These are phyloP conservation scores for Discostella stelligera DNA, from an alignment of 352 stramenopile genomes.

Conservation along the genomic window DNA sequence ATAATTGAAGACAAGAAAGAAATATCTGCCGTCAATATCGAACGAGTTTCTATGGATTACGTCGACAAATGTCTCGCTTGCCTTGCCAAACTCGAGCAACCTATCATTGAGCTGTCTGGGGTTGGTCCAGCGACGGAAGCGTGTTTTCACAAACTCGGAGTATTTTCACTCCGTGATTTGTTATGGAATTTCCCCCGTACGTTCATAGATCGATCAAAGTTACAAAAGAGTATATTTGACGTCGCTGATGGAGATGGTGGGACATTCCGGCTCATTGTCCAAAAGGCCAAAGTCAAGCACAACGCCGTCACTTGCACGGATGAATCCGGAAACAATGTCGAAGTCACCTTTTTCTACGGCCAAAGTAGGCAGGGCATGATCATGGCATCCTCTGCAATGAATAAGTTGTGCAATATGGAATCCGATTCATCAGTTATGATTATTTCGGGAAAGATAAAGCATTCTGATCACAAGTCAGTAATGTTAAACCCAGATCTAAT, in stretches of 20 bases:
- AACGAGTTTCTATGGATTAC: slow-evolving; percentile 20
- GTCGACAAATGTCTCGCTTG: slow-evolving; percentile 24
- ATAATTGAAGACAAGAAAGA: slow-evolving; percentile 15
- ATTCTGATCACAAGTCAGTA: slow-evolving; percentile 13
- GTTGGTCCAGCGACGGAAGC: slow-evolving; percentile 35
- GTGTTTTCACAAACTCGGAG: slow-evolving; percentile 25
- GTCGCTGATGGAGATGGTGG: slow-evolving; percentile 29
- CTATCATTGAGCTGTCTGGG: slow-evolving; percentile 24
- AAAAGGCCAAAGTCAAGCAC: neutral
- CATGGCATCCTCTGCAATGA: slow-evolving; percentile 15
- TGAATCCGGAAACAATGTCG: slow-evolving; percentile 30
- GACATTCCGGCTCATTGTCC: slow-evolving; percentile 22
- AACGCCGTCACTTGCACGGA: slow-evolving; percentile 27
- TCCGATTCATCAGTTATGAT: slow-evolving; percentile 17
- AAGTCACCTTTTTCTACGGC: slow-evolving; percentile 38
- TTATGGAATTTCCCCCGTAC: slow-evolving; percentile 38
- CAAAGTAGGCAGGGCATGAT: slow-evolving; percentile 9
- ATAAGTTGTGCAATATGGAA: slow-evolving; percentile 16
- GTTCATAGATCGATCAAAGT: slow-evolving; percentile 33
- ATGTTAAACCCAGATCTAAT: slow-evolving; percentile 44
- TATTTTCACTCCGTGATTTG: slow-evolving; percentile 36
- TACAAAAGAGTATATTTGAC: slow-evolving; percentile 17
- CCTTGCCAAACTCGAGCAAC: slow-evolving; percentile 29
- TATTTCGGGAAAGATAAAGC: slow-evolving; percentile 36
- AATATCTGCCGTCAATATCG: neutral